Base-by-base conservation (phyloP, 2,329 filamentous ascomycete genomes). In the Leptosphaerulina australis region DNA sequence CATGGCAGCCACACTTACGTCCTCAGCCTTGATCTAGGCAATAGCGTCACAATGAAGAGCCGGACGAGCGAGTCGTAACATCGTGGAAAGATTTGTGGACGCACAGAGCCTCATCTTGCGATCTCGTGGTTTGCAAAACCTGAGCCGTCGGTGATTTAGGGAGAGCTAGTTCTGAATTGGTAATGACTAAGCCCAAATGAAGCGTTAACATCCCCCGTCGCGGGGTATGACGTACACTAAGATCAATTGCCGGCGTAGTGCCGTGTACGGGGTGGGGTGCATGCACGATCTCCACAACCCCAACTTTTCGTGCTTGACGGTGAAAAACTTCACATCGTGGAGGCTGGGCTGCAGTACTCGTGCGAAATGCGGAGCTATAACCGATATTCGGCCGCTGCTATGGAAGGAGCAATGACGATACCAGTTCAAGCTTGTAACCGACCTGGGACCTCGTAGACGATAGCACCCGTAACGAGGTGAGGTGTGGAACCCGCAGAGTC, bases 101-200 rank as follows among this genome's bases (percentile, higher is more conserved):
- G 29, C 35, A 30, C 36, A 46, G 41, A 46, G 41, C 41, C 36
- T 51, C 48, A 41, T 51, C 48, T 51, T 41, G 41, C 36, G 41
- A 28, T 21, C 48, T 51, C 41, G 48, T 51, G 48, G 48, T 43
- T 51, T 46, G 48, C 48, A 51, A 43, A 46, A 41, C 34, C 22
- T 37, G 36, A 41, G 31, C 25, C 31, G 30, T 31, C 36, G 31
- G n/a, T n/a, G n/a, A n/a, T n/a, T n/a, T 37, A 36, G 20, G 7
- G 21, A 31, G 11, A 24, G 38, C 48, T 51, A 51, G 41, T 8
- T 24, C 41, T 7, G 7, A 3, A 34, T 20, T 3, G 22, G 49
- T 22, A 39, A 8, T 7, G 2, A 22, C 44, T 49, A 53, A 28
- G 24, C 44, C 7, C 35, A 22, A 40, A 45, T 22, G 15, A 43